Evolutionary conservation across 495 filamentous ascomycete species (phyloP), one percentile per base, ranked within the genome.

Genomic region (Amphirosellinia nigrospora): DNA sequence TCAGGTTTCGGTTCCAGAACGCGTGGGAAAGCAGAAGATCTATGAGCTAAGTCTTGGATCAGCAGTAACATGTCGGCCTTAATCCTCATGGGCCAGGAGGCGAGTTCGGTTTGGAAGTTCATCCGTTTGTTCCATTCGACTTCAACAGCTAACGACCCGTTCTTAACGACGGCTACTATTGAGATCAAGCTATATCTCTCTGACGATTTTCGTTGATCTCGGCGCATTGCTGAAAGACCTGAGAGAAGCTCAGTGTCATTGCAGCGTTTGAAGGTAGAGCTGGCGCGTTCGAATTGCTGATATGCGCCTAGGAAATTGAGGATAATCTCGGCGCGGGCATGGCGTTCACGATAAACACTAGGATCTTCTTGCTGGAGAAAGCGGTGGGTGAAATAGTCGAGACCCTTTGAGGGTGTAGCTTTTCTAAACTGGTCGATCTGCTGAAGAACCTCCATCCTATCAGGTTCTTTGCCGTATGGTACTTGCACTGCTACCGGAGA

Each of bases 401-500:
- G 13, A 13, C 58, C 58, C 58, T 61, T 61, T 15, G 21, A 41
- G 13, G 58, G 58, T 41, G 58, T 61, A 26, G 34, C 36, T 41
- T 61, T 21, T 36, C 58, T 61, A 21, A 61, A 61, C 8, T 43
- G 32, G 9, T 41, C 28, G 21, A 61, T 61, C 36, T 43, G 36
- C 4, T 39, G 30, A 23, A 61, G 58, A 5, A 26, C 43, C 36
- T 61, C 58, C 1, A 28, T 39, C 4, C 21, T 41, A 21, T 36
- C 43, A 34, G 36, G 36, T 28, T 75, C 61, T 34, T 32, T 79
- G 6, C 15, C 41, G 9, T 50, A 46, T 3, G 5, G 48, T 15
- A 67, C 65, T 15, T 64, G 71, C n/a, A 74, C 28, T 19, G 46
- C 63, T 21, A 90, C 78, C 0, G 88, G 87, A 58, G 84, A 83